Conservation (phyloP, 2,329 filamentous ascomycete genomes). For the Penicillium sp. region DNA sequence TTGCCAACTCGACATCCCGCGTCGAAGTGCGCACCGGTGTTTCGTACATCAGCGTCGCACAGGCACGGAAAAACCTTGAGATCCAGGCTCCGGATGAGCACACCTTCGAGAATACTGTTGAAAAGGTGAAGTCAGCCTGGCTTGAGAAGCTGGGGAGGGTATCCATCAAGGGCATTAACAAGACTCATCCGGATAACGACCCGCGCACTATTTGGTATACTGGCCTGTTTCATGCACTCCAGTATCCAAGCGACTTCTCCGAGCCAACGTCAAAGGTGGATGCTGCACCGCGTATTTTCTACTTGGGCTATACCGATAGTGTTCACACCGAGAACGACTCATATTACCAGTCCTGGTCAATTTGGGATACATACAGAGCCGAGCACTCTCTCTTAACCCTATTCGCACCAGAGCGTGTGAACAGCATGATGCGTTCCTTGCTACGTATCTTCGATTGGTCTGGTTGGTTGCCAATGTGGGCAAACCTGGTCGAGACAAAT, state of each 20-base stretch:
- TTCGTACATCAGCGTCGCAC: constrained; percentile 49
- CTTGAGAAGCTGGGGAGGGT: constrained; percentile 47
- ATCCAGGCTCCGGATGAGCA: constrained; percentile 41
- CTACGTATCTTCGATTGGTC: constrained; percentile 49
- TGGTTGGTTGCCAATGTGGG: constrained; percentile 50
- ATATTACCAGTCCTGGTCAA: constrained; percentile 53
- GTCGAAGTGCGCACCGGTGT: constrained; percentile 50
- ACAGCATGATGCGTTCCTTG: constrained; percentile 49
- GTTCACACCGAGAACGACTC: constrained; percentile 44
- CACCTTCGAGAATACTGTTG: constrained; percentile 42
- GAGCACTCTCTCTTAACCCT: constrained; percentile 49
- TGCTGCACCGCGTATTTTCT: constrained; percentile 34
- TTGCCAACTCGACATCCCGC: constrained; percentile 26
- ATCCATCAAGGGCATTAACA: constrained; percentile 45
- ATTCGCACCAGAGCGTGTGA: constrained; percentile 48
- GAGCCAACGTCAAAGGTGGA: constrained; percentile 37
- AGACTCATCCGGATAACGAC: constrained; percentile 42
- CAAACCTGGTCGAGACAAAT: constrained; percentile 51
- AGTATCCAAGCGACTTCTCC: constrained; percentile 51
- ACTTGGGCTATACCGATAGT: constrained; percentile 50
- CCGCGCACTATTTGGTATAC: constrained; percentile 50
- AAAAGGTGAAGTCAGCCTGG: constrained; percentile 45
- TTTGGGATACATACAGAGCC: constrained; percentile 52
- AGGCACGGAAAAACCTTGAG: constrained; percentile 48
- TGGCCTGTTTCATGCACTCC: constrained; percentile 47